A percentile compares a stretch with the other conserved stretches of the same genome.
These are phyloP conservation scores for Lipomyces kockii DNA, from an alignment of 805 yeast genomes.

Conservation along the genomic window DNA sequence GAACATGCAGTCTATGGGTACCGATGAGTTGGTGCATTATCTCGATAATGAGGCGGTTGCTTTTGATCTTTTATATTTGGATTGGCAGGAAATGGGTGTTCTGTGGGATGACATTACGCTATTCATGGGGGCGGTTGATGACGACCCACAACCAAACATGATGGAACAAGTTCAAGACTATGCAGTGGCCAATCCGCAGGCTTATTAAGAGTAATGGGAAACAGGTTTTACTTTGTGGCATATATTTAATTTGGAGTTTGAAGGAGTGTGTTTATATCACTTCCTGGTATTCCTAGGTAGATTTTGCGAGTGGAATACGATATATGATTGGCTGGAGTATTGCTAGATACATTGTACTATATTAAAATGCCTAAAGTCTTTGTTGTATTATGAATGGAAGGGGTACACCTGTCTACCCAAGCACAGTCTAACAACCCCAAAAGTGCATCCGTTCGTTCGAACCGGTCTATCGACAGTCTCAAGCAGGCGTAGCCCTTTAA, in stretches of 20 bases:
- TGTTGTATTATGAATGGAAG: neutral
- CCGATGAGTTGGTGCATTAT: constrained; percentile 33
- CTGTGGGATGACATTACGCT: constrained; percentile 34
- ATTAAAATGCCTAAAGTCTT: neutral
- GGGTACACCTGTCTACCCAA: too few species aligned
- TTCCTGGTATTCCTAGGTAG: neutral
- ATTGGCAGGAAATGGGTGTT: constrained; percentile 34
- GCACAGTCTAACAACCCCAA: too few species aligned
- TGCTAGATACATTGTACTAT: neutral
- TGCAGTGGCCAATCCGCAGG: neutral
- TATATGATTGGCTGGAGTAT: neutral
- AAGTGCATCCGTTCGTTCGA: constrained; percentile 50
- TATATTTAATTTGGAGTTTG: neutral
- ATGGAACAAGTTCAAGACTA: neutral
- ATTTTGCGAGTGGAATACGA: neutral
- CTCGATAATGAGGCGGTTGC: constrained; percentile 36
- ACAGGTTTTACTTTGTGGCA: neutral
- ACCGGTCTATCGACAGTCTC: constrained; percentile 56
- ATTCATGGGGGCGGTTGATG: constrained; percentile 13
- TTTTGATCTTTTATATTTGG: constrained; percentile 35
- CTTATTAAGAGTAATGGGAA: neutral
- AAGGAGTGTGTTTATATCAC: neutral
- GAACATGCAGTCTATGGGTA: constrained; percentile 23
- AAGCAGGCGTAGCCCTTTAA: constrained; percentile 53
- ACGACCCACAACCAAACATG: neutral